Percentiles rank a stretch among this genome's conserved stretches.
Conservation (phyloP, 2,329 filamentous ascomycete species). For the Verticillium longisporum region DNA sequence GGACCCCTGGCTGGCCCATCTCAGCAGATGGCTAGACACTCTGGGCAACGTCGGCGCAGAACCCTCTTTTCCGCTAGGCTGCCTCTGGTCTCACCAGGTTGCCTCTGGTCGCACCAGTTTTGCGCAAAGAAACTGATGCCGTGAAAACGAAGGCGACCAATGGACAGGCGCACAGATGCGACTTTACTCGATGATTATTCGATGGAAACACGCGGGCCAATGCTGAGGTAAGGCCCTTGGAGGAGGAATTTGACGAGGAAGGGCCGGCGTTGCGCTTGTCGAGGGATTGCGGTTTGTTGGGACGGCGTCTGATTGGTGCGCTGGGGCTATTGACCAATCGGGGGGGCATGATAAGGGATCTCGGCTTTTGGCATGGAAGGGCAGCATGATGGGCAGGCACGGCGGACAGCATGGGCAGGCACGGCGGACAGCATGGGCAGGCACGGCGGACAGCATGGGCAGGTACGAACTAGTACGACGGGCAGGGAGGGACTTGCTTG, state of each 20-base stretch:
- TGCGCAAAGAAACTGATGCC: no score
- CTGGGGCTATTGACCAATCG: not conserved
- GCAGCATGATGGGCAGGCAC: not conserved
- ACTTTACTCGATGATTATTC: conserved; percentile 39
- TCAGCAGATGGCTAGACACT: not conserved
- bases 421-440: no score
- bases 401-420: not conserved
- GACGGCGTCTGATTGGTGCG: not conserved
- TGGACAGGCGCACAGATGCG: not conserved
- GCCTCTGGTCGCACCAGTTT: not conserved
- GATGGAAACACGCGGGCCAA: conserved; percentile 28
- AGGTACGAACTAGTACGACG: no score
- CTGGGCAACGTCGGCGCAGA: not conserved
- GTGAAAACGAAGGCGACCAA: no score
- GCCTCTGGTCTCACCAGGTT: no score
- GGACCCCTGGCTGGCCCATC: not conserved
- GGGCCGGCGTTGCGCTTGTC: not conserved
- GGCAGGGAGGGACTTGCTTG: no score
- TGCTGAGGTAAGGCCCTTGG: not conserved
- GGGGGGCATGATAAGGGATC: not conserved
- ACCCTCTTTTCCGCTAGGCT: not conserved
- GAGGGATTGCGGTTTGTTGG: not conserved
- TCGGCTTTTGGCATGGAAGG: no score
- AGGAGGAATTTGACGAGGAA: not conserved
- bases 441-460: no score